phyloP scores from a whole-genome alignment of 2,329 filamentous ascomycete genomes.

The Arthroderma sp. region DNA sequence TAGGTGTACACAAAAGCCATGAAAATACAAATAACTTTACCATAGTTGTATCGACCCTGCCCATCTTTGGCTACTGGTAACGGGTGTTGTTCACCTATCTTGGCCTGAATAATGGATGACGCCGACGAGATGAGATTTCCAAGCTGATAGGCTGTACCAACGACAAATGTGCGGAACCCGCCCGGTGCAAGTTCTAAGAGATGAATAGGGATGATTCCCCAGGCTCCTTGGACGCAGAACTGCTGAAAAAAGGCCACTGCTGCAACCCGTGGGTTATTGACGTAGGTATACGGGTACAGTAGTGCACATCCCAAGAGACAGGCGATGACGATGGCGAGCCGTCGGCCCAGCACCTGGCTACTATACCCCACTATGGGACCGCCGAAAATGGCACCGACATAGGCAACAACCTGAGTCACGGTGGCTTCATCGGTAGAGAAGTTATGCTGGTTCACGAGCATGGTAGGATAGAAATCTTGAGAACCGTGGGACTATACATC shows the following conservation, averaged over 20 bases:
- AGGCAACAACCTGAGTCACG: conserved; percentile 58
- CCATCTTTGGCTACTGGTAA: conserved; percentile 31
- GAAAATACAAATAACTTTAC: conserved; percentile 78
- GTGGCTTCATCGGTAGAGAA: conserved; percentile 48
- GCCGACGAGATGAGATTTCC: conserved; percentile 49
- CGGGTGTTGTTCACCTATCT: conserved; percentile 61
- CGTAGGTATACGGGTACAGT: conserved; percentile 72
- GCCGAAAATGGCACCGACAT: conserved; percentile 57
- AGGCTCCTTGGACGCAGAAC: conserved; percentile 64
- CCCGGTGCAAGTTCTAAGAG: conserved; percentile 52
- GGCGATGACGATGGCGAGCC: conserved; percentile 54
- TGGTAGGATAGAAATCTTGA: conserved; percentile 51
- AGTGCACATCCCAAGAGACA: conserved; percentile 57
- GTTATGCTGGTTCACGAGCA: conserved; percentile 45
- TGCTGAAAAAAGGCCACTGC: conserved; percentile 76
- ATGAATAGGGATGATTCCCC: conserved; percentile 61
- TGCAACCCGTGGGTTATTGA: conserved; percentile 43
- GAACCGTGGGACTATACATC: conserved; percentile 50
- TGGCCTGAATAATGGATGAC: conserved; percentile 62
- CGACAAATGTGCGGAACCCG: conserved; percentile 48
- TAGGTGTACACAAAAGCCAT: conserved; percentile 69
- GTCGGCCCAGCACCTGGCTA: conserved; percentile 56
- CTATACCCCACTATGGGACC: conserved; percentile 54
- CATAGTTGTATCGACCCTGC: conserved; percentile 57
- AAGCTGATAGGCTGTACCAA: conserved; percentile 51